These are phyloP conservation scores for Apiospora arundinis DNA, from an alignment of 2,329 filamentous ascomycete species.

Conservation along the genomic window DNA sequence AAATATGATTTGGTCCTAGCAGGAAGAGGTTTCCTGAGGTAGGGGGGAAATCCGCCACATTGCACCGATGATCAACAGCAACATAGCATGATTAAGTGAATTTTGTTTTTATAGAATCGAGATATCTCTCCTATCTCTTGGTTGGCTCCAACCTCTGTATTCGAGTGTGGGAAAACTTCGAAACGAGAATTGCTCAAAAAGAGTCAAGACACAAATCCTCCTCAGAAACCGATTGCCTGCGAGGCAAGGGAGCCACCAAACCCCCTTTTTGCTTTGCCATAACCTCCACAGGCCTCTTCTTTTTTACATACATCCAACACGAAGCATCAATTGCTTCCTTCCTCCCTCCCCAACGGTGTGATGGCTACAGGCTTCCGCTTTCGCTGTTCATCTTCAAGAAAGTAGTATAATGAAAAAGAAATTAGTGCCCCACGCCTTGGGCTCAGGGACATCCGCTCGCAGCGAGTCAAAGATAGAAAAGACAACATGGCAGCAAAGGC, in stretches of 20 bases:
- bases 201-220: constrained; percentile 15
- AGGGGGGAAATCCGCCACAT: not conserved
- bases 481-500: not conserved
- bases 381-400: constrained; percentile 15
- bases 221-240: not conserved
- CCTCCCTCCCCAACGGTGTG: not conserved
- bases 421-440: constrained; percentile 21
- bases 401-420: constrained; percentile 7
- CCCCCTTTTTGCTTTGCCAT: not conserved
- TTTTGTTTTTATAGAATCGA: constrained; percentile 1
- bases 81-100: not conserved
- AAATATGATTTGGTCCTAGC: not conserved
- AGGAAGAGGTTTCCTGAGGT: too few relatives aligned
- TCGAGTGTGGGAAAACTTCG: constrained; percentile 1
- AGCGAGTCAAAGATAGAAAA: constrained; percentile 3
- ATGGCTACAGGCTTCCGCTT: constrained; percentile 11
- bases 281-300: not conserved
- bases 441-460: constrained; percentile 13
- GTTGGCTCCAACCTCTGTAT: constrained; percentile 1
- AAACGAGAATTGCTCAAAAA: constrained; percentile 1
- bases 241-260: not conserved
- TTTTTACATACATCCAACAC: not conserved
- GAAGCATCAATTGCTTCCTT: not conserved
- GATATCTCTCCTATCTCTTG: not conserved
- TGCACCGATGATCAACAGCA: not conserved